These are phyloP conservation scores for Coemansia erecta DNA, from an alignment of 192 early-diverging fungal species.

Conservation along the genomic window DNA sequence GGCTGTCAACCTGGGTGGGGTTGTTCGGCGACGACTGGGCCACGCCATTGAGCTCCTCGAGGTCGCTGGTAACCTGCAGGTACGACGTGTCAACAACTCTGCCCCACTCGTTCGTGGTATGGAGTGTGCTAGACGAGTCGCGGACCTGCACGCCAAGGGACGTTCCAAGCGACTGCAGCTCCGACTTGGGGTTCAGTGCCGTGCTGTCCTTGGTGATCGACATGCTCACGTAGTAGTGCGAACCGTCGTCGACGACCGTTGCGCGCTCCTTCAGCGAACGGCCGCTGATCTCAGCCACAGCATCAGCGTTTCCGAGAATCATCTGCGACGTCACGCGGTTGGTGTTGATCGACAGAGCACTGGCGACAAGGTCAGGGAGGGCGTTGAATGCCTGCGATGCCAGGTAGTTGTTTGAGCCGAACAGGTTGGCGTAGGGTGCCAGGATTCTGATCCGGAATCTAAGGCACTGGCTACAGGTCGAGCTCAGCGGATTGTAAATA, in stretches of 20 bases:
- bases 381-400: constrained; percentile 47
- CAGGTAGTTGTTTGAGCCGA: constrained; percentile 47
- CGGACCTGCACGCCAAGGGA: constrained; percentile 28
- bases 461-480: constrained; percentile 45
- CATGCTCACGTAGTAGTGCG: constrained; percentile 48
- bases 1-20: constrained; percentile 46
- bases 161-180: constrained; percentile 44
- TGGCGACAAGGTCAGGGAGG: constrained; percentile 32
- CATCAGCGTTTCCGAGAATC: constrained; percentile 30
- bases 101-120: constrained; percentile 39
- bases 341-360: constrained; percentile 34
- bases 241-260: constrained; percentile 1
- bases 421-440: constrained; percentile 47
- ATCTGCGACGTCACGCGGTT: constrained; percentile 39
- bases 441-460: constrained; percentile 40
- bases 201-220: constrained; percentile 37
- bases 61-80: constrained; percentile 31
- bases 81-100: constrained; percentile 29
- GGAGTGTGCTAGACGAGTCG: constrained; percentile 33
- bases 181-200: constrained; percentile 35
- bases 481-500: constrained; percentile 33
- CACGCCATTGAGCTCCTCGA: constrained; percentile 35
- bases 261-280: constrained; percentile 15
- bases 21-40: constrained; percentile 36
- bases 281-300: constrained; percentile 11